A percentile compares a stretch with the other conserved stretches of the same genome.
Evolutionary conservation across 441 rosid species (phyloP).

Genomic region (Biscutella laevigata): DNA sequence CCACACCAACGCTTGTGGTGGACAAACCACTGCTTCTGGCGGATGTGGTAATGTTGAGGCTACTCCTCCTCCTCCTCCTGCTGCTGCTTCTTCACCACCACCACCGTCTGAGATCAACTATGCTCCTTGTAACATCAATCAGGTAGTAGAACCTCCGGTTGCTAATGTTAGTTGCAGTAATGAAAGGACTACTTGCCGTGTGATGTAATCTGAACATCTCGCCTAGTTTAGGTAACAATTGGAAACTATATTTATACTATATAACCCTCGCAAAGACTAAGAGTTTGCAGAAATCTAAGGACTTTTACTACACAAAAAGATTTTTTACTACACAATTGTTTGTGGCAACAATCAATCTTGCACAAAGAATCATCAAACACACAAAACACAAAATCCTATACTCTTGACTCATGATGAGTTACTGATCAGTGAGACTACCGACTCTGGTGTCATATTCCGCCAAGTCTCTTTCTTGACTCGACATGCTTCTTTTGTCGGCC

Average conservation of each 20-base stretch:
- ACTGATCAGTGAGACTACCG: constrained; percentile 22
- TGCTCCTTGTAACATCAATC: background rate
- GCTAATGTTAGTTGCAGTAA: constrained; percentile 3
- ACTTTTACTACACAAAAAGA: too few relatives aligned
- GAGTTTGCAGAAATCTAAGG: background rate
- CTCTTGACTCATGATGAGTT: background rate
- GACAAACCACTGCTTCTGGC: background rate
- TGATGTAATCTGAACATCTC: constrained; percentile 3
- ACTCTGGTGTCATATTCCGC: constrained; percentile 19
- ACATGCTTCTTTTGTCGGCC: constrained; percentile 21
- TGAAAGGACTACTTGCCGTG: background rate
- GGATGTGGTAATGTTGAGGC: background rate
- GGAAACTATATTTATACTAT: background rate
- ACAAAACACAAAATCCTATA: constrained; percentile 11
- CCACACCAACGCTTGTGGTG: background rate
- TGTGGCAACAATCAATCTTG: constrained; percentile 20
- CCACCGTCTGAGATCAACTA: background rate
- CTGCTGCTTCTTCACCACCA: too few relatives aligned
- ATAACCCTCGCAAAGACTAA: background rate
- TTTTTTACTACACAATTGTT: constrained; percentile 7
- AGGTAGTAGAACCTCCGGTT: background rate
- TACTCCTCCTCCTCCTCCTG: background rate
- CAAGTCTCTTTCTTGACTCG: constrained; percentile 19
- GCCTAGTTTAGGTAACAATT: background rate
- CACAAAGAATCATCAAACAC: constrained; percentile 23